These are phyloP conservation scores for Colletotrichum kahawae DNA, from an alignment of 2,329 filamentous ascomycete species.

Conservation along the genomic window DNA sequence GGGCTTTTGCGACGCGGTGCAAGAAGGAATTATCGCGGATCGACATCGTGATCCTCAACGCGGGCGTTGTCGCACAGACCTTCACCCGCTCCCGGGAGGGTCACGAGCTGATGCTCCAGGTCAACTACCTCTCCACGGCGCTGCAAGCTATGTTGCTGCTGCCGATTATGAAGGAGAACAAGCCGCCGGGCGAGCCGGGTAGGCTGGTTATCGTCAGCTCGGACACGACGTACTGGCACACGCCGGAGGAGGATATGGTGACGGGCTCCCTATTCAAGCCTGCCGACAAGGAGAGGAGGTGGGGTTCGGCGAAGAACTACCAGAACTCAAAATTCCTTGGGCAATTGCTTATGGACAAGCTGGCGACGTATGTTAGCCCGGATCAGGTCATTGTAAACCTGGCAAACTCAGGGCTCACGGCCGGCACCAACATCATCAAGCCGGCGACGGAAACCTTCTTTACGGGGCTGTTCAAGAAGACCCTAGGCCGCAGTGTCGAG, in stretches of 20 bases:
- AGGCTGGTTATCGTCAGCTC: slow-evolving; percentile 36
- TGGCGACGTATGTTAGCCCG: slow-evolving; percentile 39
- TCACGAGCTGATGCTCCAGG: slow-evolving; percentile 29
- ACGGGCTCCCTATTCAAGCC: slow-evolving; percentile 28
- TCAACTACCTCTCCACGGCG: slow-evolving; percentile 32
- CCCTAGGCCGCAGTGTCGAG: slow-evolving; percentile 33
- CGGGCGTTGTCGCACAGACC: background rate
- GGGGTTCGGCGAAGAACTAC: slow-evolving; percentile 28
- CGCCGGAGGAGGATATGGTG: slow-evolving; percentile 27
- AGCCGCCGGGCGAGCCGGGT: slow-evolving; percentile 24
- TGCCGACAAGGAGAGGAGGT: slow-evolving; percentile 34
- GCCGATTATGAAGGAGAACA: slow-evolving; percentile 24
- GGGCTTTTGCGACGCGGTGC: slow-evolving; percentile 11
- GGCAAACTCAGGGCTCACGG: slow-evolving; percentile 49
- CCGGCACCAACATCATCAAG: slow-evolving; percentile 46
- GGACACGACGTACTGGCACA: slow-evolving; percentile 25
- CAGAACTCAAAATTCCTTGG: slow-evolving; percentile 33
- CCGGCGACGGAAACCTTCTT: slow-evolving; percentile 22
- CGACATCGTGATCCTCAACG: slow-evolving; percentile 25
- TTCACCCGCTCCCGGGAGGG: slow-evolving; percentile 16
- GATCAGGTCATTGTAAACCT: slow-evolving; percentile 51
- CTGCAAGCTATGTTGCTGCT: slow-evolving; percentile 26
- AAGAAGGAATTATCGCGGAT: background rate
- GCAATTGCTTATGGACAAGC: slow-evolving; percentile 39
- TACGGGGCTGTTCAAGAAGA: slow-evolving; percentile 22